Conservation (phyloP, 2,329 filamentous ascomycete species). For the Talaromyces verruculosus region DNA sequence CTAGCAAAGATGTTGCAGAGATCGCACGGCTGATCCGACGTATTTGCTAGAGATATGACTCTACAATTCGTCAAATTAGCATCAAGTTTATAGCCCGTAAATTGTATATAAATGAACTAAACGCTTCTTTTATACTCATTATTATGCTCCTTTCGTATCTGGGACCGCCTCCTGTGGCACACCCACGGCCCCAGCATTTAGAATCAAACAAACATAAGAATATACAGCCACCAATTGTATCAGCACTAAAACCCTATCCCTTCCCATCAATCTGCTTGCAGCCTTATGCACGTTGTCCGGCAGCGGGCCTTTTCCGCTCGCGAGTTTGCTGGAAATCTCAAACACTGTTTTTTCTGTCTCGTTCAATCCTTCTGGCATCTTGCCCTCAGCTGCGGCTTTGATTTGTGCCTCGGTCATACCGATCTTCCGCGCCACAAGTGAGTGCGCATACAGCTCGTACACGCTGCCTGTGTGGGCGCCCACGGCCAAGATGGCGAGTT, state of each 20-base stretch:
- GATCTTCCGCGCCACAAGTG: not conserved
- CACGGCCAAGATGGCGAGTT: not conserved
- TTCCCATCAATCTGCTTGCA: not conserved
- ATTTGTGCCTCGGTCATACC: not conserved
- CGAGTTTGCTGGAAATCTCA: not conserved
- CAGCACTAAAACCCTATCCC: not conserved
- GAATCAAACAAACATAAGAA: not conserved
- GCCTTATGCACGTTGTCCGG: not conserved
- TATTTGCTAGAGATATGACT: not conserved
- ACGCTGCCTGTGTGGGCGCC: not conserved
- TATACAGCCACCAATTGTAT: not conserved
- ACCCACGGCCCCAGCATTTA: not conserved
- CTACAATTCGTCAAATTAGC: not conserved
- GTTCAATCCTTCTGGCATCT: not conserved
- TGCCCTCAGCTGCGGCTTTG: not conserved
- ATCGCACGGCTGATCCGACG: not conserved
- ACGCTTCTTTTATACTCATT: not conserved
- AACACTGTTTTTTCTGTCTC: not conserved
- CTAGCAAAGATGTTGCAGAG: not conserved
- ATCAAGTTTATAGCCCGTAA: not conserved
- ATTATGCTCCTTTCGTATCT: not conserved
- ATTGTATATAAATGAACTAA: not conserved
- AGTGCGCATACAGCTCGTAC: not conserved
- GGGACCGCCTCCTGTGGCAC: not conserved
- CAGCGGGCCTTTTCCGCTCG: not conserved